These are phyloP conservation scores for Lipomyces sp. DNA, from an alignment of 805 yeast genomes.

Conservation along the genomic window DNA sequence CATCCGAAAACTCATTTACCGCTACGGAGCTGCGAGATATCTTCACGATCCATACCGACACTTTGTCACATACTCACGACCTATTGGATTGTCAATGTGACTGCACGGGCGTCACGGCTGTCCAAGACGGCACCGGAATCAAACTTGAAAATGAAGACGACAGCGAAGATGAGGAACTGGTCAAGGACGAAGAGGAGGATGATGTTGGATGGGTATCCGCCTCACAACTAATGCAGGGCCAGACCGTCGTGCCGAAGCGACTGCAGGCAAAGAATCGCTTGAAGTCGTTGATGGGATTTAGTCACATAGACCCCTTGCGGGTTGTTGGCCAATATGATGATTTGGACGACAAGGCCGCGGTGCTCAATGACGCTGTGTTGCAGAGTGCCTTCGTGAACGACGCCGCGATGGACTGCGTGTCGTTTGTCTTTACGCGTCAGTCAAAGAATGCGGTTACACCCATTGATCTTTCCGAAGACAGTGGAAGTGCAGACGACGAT, in stretches of 20 bases:
- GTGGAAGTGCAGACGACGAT: not conserved
- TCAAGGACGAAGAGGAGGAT: conserved; percentile 26
- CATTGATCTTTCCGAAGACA: not conserved
- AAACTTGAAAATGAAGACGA: conserved; percentile 27
- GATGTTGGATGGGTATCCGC: conserved; percentile 56
- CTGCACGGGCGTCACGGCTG: conserved; percentile 43
- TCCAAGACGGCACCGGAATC: conserved; percentile 19
- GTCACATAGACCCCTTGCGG: conserved; percentile 58
- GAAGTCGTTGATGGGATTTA: conserved; percentile 58
- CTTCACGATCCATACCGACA: conserved; percentile 54
- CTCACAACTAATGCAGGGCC: conserved; percentile 39
- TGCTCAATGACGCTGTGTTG: conserved; percentile 14
- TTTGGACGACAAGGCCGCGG: conserved; percentile 5
- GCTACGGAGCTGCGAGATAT: conserved; percentile 65
- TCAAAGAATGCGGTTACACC: not conserved
- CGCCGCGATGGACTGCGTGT: conserved; percentile 3
- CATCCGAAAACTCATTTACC: conserved; percentile 58
- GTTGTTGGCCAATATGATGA: not conserved
- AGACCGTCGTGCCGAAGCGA: conserved; percentile 18
- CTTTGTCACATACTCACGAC: conserved; percentile 72
- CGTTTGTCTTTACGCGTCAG: conserved; percentile 10
- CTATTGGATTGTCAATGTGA: conserved; percentile 47
- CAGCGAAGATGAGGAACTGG: conserved; percentile 33
- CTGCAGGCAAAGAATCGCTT: conserved; percentile 47
- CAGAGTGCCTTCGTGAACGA: conserved; percentile 3